These are phyloP conservation scores for Bertia moriformis DNA, from an alignment of 2,329 filamentous ascomycete species.

Conservation along the genomic window DNA sequence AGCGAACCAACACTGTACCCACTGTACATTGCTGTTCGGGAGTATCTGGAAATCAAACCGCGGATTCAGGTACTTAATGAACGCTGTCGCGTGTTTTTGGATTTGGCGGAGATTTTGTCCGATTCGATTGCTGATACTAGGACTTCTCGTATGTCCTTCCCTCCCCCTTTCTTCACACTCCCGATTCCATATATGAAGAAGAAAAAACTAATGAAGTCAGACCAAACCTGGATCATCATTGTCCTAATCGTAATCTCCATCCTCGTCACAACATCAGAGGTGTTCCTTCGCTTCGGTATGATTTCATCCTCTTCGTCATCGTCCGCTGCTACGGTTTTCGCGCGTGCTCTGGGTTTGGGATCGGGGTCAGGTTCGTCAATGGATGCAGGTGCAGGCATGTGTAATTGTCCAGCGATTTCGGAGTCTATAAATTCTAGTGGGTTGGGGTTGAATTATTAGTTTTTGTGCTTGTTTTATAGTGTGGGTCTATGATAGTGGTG, in stretches of 20 bases:
- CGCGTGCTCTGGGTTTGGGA: no score
- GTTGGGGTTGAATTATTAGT: no score
- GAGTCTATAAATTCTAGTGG: no score
- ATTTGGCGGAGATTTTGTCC: conserved; percentile 52
- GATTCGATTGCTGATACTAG: conserved; percentile 54
- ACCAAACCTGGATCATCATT: conserved; percentile 60
- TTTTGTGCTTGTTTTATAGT: no score
- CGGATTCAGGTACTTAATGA: conserved; percentile 58
- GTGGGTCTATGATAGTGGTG: no score
- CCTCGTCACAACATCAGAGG: conserved; percentile 49
- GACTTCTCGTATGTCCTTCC: conserved; percentile 29
- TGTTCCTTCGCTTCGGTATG: conserved; percentile 48
- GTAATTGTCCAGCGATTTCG: no score
- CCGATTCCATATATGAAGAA: no score
- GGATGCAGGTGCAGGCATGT: no score
- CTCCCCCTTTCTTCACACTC: no score
- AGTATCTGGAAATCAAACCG: conserved; percentile 60
- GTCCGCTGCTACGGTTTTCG: not conserved
- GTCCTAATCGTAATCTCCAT: conserved; percentile 54
- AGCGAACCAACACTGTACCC: conserved; percentile 52
- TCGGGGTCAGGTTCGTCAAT: no score
- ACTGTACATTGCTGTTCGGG: conserved; percentile 51
- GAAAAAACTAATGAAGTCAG: not conserved
- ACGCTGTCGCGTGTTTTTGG: conserved; percentile 55
- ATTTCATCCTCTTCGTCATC: conserved; percentile 11